Evolutionary conservation across 352 stramenopile species (phyloP).

Genomic region (Globisporangium paroecandrum): DNA sequence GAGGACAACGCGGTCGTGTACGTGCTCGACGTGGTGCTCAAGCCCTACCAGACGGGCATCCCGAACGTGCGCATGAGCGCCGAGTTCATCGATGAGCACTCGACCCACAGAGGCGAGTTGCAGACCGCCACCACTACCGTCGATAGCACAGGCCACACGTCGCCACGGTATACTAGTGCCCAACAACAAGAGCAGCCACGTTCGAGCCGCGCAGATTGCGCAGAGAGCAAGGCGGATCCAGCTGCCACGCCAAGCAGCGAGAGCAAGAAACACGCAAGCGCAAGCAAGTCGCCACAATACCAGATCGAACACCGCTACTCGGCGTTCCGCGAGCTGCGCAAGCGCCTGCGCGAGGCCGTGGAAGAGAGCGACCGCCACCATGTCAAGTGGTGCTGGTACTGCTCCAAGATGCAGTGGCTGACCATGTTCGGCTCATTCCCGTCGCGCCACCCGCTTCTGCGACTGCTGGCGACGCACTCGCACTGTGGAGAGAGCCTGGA

Average conservation of each 20-base stretch:
- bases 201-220: not conserved
- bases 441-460: conserved; percentile 29
- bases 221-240: not conserved
- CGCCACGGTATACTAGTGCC: not conserved
- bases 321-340: conserved; percentile 43
- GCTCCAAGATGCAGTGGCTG: conserved; percentile 39
- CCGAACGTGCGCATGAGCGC: conserved; percentile 20
- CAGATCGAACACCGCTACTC: conserved; percentile 51
- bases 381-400: conserved; percentile 59
- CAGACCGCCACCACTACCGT: not conserved
- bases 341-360: conserved; percentile 29
- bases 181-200: not conserved
- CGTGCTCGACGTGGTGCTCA: conserved; percentile 46
- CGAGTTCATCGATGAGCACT: conserved; percentile 13
- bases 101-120: not conserved
- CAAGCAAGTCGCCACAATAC: conserved; percentile 23
- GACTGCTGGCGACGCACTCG: conserved; percentile 19
- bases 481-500: not conserved
- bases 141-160: not conserved
- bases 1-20: conserved; percentile 47
- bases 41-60: conserved; percentile 42
- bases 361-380: conserved; percentile 30
- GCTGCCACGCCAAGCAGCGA: not conserved
- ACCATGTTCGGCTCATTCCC: conserved; percentile 39
- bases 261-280: not conserved